A percentile compares a stretch with the other conserved stretches of the same genome.
Evolutionary conservation across 257 asterid species (phyloP).

Genomic region (Plantago elongata): DNA sequence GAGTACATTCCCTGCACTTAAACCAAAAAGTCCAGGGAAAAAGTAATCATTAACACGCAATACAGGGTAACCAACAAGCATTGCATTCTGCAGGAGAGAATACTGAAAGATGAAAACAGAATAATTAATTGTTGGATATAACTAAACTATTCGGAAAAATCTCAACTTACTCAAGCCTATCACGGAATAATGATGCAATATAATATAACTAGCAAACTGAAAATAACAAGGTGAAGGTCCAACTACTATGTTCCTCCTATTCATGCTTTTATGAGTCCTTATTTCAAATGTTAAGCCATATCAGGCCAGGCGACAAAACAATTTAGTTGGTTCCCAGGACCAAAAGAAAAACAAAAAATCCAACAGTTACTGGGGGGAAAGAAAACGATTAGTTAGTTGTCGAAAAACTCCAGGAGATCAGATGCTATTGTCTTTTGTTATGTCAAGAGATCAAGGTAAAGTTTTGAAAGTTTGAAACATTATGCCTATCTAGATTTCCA

Average conservation of each 20-base stretch:
- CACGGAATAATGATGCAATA: not conserved
- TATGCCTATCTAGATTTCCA: constrained; percentile 8
- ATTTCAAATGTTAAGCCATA: constrained; percentile 11
- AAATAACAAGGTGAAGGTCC: not conserved
- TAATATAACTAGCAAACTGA: not conserved
- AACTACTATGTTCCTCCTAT: constrained; percentile 13
- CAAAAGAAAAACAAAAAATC: too few relatives aligned
- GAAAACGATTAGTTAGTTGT: too few relatives aligned
- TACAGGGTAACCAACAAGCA: not conserved
- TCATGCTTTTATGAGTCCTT: constrained; percentile 5
- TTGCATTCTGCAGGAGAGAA: not conserved
- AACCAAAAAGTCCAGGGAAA: not conserved
- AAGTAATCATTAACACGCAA: constrained; percentile 2
- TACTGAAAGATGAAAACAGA: not conserved
- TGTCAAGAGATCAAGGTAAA: too few relatives aligned
- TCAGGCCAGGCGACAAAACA: not conserved
- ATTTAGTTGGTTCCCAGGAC: too few relatives aligned
- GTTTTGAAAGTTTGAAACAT: too few relatives aligned
- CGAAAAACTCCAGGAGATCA: too few relatives aligned
- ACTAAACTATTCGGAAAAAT: not conserved
- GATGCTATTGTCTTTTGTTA: too few relatives aligned
- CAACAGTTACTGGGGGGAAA: too few relatives aligned
- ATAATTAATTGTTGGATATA: not conserved
- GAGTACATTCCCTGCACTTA: constrained; percentile 7
- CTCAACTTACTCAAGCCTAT: not conserved